A percentile compares a stretch with the other conserved stretches of the same genome.
Evolutionary conservation across 2,329 filamentous ascomycete species (phyloP).

Genomic region (Aspergillus ochraceoroseus): DNA sequence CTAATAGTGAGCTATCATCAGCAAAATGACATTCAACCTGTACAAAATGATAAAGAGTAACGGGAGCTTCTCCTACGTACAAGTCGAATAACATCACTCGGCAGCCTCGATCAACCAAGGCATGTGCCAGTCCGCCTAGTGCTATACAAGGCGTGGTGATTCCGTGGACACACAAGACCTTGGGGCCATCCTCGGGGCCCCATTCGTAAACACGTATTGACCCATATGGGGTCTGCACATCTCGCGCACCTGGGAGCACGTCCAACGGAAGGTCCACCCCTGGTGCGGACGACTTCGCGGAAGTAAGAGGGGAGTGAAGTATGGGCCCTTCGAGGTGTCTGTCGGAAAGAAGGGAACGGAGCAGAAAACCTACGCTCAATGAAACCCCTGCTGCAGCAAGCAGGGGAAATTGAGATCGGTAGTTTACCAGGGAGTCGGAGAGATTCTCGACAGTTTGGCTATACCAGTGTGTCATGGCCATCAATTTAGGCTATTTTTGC

Average conservation of each 20-base stretch:
- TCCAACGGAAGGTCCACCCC: constrained; percentile 59
- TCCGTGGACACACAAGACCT: constrained; percentile 71
- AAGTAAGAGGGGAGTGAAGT: constrained; percentile 37
- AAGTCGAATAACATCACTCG: constrained; percentile 73
- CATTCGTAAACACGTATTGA: constrained; percentile 72
- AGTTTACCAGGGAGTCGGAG: constrained; percentile 30
- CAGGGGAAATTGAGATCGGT: constrained; percentile 30
- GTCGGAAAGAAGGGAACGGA: constrained; percentile 28
- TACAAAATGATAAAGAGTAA: not conserved
- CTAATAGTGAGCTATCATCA: constrained; percentile 19
- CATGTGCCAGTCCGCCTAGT: constrained; percentile 61
- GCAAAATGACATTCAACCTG: not conserved
- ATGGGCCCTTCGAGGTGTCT: constrained; percentile 16
- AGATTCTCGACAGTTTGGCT: constrained; percentile 33
- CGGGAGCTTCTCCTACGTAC: too few species aligned
- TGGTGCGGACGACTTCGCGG: constrained; percentile 34
- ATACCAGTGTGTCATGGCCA: constrained; percentile 37
- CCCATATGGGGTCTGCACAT: constrained; percentile 61
- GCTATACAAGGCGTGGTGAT: constrained; percentile 74
- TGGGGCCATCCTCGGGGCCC: constrained; percentile 66
- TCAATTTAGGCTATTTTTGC: too few species aligned
- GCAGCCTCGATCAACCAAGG: constrained; percentile 61
- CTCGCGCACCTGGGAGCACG: constrained; percentile 57
- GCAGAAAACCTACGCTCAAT: constrained; percentile 32
- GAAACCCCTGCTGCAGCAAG: constrained; percentile 36